These are phyloP conservation scores for Coemansia sp. DNA, from an alignment of 192 early-diverging fungal genomes.

Conservation along the genomic window DNA sequence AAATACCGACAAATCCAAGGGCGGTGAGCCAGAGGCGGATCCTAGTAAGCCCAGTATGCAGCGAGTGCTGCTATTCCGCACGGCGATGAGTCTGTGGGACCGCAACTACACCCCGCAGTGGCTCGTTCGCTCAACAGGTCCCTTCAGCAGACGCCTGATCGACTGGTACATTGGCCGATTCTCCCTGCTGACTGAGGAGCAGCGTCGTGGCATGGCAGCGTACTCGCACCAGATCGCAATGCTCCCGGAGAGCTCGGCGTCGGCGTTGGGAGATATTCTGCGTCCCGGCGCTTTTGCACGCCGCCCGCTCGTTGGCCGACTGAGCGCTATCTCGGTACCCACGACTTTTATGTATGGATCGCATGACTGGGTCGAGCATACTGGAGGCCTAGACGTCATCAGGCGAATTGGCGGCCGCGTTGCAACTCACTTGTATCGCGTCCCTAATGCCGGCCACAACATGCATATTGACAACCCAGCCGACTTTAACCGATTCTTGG, in stretches of 20 bases:
- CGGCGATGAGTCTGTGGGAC: slow-evolving; percentile 67
- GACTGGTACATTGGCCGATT: slow-evolving; percentile 64
- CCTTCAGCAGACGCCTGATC: slow-evolving; percentile 68
- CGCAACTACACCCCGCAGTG: slow-evolving; percentile 80
- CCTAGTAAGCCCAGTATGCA: slow-evolving; percentile 32
- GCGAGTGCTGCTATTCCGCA: slow-evolving; percentile 28
- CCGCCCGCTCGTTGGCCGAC: slow-evolving; percentile 68
- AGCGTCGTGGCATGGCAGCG: slow-evolving; percentile 68
- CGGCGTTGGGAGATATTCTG: slow-evolving; percentile 73
- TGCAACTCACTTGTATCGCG: slow-evolving; percentile 45
- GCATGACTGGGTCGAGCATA: slow-evolving; percentile 90
- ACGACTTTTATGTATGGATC: slow-evolving; percentile 78
- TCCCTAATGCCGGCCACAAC: slow-evolving; percentile 76
- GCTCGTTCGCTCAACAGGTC: slow-evolving; percentile 74
- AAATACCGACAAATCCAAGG: slow-evolving; percentile 11
- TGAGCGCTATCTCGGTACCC: slow-evolving; percentile 68
- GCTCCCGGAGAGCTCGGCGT: slow-evolving; percentile 80
- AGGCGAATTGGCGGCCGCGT: slow-evolving; percentile 59
- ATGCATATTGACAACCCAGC: slow-evolving; percentile 83
- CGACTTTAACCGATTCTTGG: slow-evolving; percentile 66
- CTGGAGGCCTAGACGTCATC: slow-evolving; percentile 65
- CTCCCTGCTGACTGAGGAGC: slow-evolving; percentile 64
- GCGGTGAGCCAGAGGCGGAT: slow-evolving; percentile 26
- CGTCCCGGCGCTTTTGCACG: slow-evolving; percentile 83
- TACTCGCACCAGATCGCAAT: slow-evolving; percentile 84